A percentile compares a stretch with the other conserved stretches of the same genome.
These are phyloP conservation scores for Sporothrix mexicana DNA, from an alignment of 2,329 filamentous ascomycete genomes.

Conservation along the genomic window DNA sequence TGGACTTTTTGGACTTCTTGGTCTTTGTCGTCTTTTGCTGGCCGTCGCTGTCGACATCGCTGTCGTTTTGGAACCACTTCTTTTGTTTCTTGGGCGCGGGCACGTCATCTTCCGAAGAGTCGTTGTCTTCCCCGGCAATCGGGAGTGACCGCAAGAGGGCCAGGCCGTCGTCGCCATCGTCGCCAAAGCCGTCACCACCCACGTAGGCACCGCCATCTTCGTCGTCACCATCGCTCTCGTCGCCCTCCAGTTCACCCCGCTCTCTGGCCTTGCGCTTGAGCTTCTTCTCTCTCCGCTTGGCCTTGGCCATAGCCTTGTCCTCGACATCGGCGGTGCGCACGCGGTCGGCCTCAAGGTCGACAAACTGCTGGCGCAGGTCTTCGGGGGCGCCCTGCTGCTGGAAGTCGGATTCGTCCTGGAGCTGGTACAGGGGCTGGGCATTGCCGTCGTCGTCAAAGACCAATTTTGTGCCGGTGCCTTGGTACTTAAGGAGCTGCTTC, in stretches of 20 bases:
- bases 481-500: conserved; percentile 90
- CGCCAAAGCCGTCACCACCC: conserved; percentile 45
- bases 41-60: conserved; percentile 51
- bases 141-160: conserved; percentile 65
- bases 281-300: conserved; percentile 77
- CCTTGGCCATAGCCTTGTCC: conserved; percentile 81
- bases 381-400: conserved; percentile 74
- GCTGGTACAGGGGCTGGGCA: conserved; percentile 83
- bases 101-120: conserved; percentile 42
- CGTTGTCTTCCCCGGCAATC: conserved; percentile 48
- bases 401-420: conserved; percentile 86
- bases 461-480: conserved; percentile 82
- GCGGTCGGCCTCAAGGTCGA: conserved; percentile 74
- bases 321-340: conserved; percentile 77
- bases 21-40: conserved; percentile 47
- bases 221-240: conserved; percentile 44
- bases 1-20: conserved; percentile 53
- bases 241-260: conserved; percentile 50
- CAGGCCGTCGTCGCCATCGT: conserved; percentile 60
- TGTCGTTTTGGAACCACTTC: conserved; percentile 78
- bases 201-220: conserved; percentile 43
- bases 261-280: conserved; percentile 74
- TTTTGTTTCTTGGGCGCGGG: conserved; percentile 65
- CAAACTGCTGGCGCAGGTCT: conserved; percentile 75
- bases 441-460: conserved; percentile 93